Base-by-base conservation (phyloP, 176 grass and related monocot species). In the Dactylis glomerata region DNA sequence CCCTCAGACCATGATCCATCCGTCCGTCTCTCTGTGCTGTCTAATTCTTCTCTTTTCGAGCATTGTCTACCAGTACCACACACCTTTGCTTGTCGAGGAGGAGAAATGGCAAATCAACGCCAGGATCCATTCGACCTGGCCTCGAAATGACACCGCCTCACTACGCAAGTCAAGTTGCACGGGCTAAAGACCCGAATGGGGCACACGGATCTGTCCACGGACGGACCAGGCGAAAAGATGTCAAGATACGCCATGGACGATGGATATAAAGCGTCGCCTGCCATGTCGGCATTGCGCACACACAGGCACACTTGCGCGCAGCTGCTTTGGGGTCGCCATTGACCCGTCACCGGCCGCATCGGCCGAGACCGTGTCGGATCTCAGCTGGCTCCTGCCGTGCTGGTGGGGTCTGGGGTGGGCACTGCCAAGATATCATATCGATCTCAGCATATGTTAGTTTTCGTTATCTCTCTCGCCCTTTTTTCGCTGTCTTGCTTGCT, bases 211-310 rank as follows among this genome's bases (percentile, higher is more conserved):
- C 27, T 17, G 3, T 75, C 57, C 51, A 82, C 68, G 83, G 83
- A 70, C 87, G 88, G 83, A 77, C 87, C 71, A 15, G 32, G 27
- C 4, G 33, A n/a, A 71, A 78, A 78, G 27, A 36, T 17, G 61
- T 3, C 13, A 64, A 33, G 61, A 64, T 64, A 0, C 5, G 82
- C n/a, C 69, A 73, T 47, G 69, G 40, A 24, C 17, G 42, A 24
- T 28, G 42, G 84, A 86, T 73, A 82, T 16, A 78, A 64, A 90
- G 69, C 69, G 79, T 65, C 22, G 0, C 0, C 59, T 82, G 83
- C 83, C 88, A 65, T 73, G 83, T 86, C 79, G 83, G 83, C 82
- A 75, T 81, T 80, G 87, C 82, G 77, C 74, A 51, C 68, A 15
- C 68, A 14, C 24, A 10, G 4, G 59, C 70, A 75, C 55, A 24